Conservation (phyloP, 1,139 yeast species). For the Taphrina betulina region DNA sequence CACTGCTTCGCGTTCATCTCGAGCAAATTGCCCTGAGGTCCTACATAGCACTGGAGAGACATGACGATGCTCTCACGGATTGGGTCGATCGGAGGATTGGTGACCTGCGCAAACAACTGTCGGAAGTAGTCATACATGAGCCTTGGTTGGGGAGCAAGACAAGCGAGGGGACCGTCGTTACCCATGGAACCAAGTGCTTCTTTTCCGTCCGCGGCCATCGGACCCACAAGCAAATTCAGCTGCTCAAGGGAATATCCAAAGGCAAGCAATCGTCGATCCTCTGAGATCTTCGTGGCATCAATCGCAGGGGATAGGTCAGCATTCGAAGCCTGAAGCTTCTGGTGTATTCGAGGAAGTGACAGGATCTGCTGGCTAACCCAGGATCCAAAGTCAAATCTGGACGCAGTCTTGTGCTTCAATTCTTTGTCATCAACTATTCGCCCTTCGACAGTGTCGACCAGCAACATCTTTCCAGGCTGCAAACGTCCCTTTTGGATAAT, state of each 20-base stretch:
- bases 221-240: slow-evolving; percentile 74
- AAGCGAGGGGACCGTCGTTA: slow-evolving; percentile 95
- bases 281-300: slow-evolving; percentile 42
- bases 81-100: slow-evolving; percentile 98
- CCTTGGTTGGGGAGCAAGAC: slow-evolving; percentile 89
- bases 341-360: slow-evolving; percentile 69
- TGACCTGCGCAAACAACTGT: slow-evolving; percentile 95
- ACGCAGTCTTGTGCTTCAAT: slow-evolving; percentile 76
- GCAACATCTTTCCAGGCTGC: slow-evolving; percentile 93
- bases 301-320: slow-evolving; percentile 44
- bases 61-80: slow-evolving; percentile 94
- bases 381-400: slow-evolving; percentile 84
- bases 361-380: slow-evolving; percentile 89
- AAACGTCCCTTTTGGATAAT: slow-evolving; percentile 88
- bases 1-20: slow-evolving; percentile 93
- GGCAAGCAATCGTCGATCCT: slow-evolving; percentile 78
- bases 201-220: slow-evolving; percentile 89
- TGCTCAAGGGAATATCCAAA: slow-evolving; percentile 94
- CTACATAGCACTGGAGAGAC: slow-evolving; percentile 95
- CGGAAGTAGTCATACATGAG: slow-evolving; percentile 90
- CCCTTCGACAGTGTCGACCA: slow-evolving; percentile 91
- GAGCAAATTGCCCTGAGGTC: slow-evolving; percentile 93
- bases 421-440: slow-evolving; percentile 90
- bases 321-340: slow-evolving; percentile 57
- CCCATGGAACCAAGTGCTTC: slow-evolving; percentile 99